Percentiles rank a stretch among this genome's conserved stretches.
These are phyloP conservation scores for Neopestalotiopsis sp. DNA, from an alignment of 2,329 filamentous ascomycete genomes.

Conservation along the genomic window DNA sequence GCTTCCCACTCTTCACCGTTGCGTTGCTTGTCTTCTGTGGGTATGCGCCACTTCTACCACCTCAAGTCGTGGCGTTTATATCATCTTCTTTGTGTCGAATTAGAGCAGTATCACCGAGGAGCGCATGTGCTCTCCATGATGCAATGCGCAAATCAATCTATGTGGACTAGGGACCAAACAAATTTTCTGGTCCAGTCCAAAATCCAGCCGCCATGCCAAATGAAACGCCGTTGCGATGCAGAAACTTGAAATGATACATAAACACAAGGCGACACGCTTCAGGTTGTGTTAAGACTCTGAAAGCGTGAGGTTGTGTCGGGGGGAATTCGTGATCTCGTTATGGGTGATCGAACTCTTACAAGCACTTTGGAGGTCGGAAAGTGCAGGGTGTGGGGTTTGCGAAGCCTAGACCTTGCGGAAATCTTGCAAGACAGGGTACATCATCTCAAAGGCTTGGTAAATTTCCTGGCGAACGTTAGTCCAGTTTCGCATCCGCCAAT, in stretches of 20 bases:
- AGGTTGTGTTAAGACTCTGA: not conserved
- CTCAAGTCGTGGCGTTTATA: constrained; percentile 12
- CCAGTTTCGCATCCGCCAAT: no score
- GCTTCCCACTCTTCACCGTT: not conserved
- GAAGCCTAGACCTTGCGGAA: constrained; percentile 61
- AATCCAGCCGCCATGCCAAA: constrained; percentile 31
- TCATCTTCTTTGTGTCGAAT: constrained; percentile 30
- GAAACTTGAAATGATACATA: constrained; percentile 38
- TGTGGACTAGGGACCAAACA: constrained; percentile 30
- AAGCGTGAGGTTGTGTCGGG: not conserved
- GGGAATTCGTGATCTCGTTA: constrained; percentile 37
- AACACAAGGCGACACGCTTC: constrained; percentile 8
- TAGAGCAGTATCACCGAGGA: constrained; percentile 48
- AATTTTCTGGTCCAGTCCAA: constrained; percentile 36
- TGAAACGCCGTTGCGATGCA: constrained; percentile 67
- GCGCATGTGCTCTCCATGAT: constrained; percentile 46
- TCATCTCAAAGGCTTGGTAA: constrained; percentile 95
- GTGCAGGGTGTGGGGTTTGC: constrained; percentile 21
- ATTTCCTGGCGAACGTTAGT: constrained; percentile 66
- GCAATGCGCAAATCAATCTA: constrained; percentile 39
- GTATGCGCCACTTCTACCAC: constrained; percentile 17
- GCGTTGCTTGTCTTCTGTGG: not conserved
- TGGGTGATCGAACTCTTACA: constrained; percentile 31
- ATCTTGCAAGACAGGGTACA: constrained; percentile 90
- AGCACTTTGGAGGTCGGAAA: constrained; percentile 22